Evolutionary conservation across 2,329 filamentous ascomycete species (phyloP).

Genomic region (Neurospora crassa): DNA sequence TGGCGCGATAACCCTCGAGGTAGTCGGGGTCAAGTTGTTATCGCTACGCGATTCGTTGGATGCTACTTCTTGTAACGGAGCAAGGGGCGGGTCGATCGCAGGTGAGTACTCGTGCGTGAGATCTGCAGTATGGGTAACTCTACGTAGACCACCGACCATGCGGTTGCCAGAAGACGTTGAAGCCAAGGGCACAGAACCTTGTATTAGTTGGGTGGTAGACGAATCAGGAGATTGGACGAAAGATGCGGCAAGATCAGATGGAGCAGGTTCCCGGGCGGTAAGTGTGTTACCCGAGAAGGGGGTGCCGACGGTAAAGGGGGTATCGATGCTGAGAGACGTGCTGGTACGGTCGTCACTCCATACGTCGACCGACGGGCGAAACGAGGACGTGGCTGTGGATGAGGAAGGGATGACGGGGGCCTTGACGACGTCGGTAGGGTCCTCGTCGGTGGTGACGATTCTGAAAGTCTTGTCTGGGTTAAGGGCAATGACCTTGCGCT

Average conservation of each 20-base stretch:
- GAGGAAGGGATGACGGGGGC: conserved; percentile 19
- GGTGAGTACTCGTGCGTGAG: conserved; percentile 31
- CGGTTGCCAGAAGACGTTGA: conserved; percentile 43
- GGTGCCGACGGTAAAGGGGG: conserved; percentile 32
- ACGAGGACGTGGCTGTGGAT: conserved; percentile 36
- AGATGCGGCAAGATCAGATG: conserved; percentile 23
- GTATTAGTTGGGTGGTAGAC: conserved; percentile 25
- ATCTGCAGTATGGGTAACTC: conserved; percentile 37
- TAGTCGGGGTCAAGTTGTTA: conserved; percentile 2
- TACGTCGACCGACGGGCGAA: conserved; percentile 37
- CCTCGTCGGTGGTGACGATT: conserved; percentile 23
- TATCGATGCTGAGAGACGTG: conserved; percentile 34
- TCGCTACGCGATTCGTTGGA: conserved; percentile 1
- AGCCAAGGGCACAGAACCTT: conserved; percentile 23
- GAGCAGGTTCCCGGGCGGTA: not conserved
- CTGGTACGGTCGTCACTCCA: conserved; percentile 38
- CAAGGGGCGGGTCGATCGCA: conserved; percentile 21
- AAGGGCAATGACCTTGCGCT: conserved; percentile 38
- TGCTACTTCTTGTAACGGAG: conserved; percentile 23
- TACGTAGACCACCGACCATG: conserved; percentile 45
- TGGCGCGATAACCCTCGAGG: conserved; percentile 17
- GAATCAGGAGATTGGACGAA: conserved; percentile 23
- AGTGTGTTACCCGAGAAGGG: conserved; percentile 35
- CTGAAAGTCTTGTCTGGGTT: conserved; percentile 52
- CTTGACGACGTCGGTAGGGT: not conserved